Evolutionary conservation across 371 early-diverging fungal species (phyloP), one percentile per base, ranked within the genome.

Genomic region (Lichtheimia hyalospora): DNA sequence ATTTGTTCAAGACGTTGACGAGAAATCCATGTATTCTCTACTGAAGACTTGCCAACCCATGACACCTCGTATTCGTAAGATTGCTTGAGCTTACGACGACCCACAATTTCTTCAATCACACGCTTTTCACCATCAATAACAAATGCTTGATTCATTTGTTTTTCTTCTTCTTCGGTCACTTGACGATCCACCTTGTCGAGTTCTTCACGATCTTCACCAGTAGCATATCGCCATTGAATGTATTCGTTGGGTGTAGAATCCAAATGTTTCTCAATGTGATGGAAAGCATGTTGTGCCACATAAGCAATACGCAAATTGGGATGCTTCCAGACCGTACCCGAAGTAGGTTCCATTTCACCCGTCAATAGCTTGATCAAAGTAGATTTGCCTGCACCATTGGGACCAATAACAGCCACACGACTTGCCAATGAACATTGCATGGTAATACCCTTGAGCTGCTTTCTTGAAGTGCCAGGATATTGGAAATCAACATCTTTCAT

Each of bases 221-320:
- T 80, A 51, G 83, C 83, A 67, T 90, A 93, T 57, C 93, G 88
- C 93, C 93, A 93, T 65, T 90, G 91, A 49, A 93, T 87, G 71
- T 93, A 93, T 54, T 87, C 85, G 71, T 90, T 90, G n/a, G 93
- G 90, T 2, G 93, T 90, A 58, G 74, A 77, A 57, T 90, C 90
- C 69, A 89, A 67, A 60, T 93, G 93, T 69, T 88, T 84, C 60
- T 92, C 90, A 68, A 93, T 75, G 65, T 93, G 91, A 68, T 92
- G 89, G 86, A 93, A 91, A 52, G 91, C 91, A 57, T 94, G 92
- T 75, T 96, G 95, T 24, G 94, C 91, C 53, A 94, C 92, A 68
- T 93, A 94, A 24, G 88, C 92, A 68, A 91, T 85, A 61, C 93
- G 89, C 60, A 91, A 75, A 70, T 87, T 88, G 41, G 90, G 90